Evolutionary conservation across 2,329 filamentous ascomycete species (phyloP).

Genomic region (Ceratocystis eucalypticola): DNA sequence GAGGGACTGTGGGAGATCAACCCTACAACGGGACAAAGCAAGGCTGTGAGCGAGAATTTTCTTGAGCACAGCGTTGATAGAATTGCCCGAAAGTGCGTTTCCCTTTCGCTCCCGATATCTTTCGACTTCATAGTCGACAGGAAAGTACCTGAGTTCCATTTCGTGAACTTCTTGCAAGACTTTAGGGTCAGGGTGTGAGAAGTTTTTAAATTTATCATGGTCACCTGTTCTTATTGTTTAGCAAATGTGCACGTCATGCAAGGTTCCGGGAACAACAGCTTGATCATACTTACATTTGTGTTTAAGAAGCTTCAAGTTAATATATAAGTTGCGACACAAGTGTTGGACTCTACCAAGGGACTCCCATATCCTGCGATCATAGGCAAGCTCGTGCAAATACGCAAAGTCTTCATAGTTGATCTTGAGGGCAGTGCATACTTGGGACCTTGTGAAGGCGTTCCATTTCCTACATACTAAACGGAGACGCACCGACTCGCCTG

Average conservation of each 20-base stretch:
- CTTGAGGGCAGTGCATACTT: constrained; percentile 34
- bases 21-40: not conserved
- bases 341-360: constrained; percentile 29
- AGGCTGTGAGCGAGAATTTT: not conserved
- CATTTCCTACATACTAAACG: constrained; percentile 39
- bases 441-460: constrained; percentile 34
- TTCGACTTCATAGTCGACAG: not conserved
- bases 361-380: not conserved
- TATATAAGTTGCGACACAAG: constrained; percentile 36
- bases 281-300: constrained; percentile 33
- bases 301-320: constrained; percentile 40
- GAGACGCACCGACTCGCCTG: constrained; percentile 22
- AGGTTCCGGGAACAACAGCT: not conserved
- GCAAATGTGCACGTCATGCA: not conserved
- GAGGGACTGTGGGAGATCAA: not conserved
- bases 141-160: not conserved
- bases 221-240: not conserved
- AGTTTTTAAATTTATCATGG: too few species aligned
- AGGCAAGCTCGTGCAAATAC: not conserved
- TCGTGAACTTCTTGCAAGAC: too few species aligned
- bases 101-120: not conserved
- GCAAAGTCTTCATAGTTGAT: constrained; percentile 29
- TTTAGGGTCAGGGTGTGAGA: too few species aligned
- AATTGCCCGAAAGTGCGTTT: not conserved
- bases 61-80: not conserved